Evolutionary conservation across 1,284 basidiomycete species (phyloP).

Genomic region (Puccinia hordei): DNA sequence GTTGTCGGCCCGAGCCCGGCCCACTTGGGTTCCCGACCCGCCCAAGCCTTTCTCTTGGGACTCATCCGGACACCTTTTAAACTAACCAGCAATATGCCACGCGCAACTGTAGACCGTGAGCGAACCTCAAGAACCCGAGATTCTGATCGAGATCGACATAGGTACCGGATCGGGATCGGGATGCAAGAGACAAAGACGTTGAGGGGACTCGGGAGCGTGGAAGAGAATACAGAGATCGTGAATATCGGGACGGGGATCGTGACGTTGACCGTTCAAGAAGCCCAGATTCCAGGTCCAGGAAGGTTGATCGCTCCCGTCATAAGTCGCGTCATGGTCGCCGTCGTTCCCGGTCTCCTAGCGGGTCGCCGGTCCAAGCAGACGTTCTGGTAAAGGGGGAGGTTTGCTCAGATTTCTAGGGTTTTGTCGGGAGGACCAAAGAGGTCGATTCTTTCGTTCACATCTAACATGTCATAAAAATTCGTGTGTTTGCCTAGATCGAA

Average conservation of each 20-base stretch:
- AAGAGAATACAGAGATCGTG: slow-evolving; percentile 29
- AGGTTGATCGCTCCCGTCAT: slow-evolving; percentile 20
- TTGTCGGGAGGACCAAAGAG: neutral
- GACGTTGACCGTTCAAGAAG: slow-evolving; percentile 24
- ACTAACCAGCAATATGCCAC: too few species aligned
- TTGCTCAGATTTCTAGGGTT: neutral
- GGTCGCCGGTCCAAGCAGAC: slow-evolving; percentile 18
- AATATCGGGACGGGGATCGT: slow-evolving; percentile 4
- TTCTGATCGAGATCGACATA: slow-evolving; percentile 28
- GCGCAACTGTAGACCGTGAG: slow-evolving; percentile 14
- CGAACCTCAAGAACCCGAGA: slow-evolving; percentile 23
- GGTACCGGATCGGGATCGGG: slow-evolving; percentile 22
- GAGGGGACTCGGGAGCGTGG: slow-evolving; percentile 21
- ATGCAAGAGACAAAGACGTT: slow-evolving; percentile 16
- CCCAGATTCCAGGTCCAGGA: slow-evolving; percentile 6
- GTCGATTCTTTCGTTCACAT: neutral
- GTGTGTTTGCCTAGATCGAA: neutral
- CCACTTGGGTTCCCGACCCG: too few species aligned
- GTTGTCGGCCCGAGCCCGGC: too few species aligned
- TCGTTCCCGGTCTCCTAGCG: slow-evolving; percentile 26
- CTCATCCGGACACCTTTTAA: too few species aligned
- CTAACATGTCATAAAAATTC: neutral
- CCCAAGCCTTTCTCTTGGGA: too few species aligned
- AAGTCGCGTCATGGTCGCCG: slow-evolving; percentile 27
- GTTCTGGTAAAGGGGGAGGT: slow-evolving; percentile 1